Conservation (phyloP, 2,329 filamentous ascomycete genomes). For the Emmonsia crescens region DNA sequence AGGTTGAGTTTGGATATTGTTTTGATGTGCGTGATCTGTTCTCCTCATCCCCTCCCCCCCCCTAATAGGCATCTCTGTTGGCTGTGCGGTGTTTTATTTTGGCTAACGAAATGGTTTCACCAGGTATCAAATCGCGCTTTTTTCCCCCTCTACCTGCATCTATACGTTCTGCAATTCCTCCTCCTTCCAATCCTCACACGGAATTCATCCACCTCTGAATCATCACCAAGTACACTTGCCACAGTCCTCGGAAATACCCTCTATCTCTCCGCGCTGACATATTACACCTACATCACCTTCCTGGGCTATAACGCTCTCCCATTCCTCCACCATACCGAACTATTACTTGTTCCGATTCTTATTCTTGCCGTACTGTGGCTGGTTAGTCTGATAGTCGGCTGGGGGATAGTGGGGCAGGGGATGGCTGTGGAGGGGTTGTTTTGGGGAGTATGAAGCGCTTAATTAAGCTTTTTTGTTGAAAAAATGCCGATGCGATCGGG, state of each 20-base stretch:
- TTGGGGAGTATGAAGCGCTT: slow-evolving; percentile 26
- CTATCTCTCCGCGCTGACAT: slow-evolving; percentile 54
- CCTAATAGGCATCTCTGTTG: too few species aligned
- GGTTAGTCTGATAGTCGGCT: slow-evolving; percentile 38
- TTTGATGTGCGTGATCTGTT: slow-evolving; percentile 45
- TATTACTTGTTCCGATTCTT: slow-evolving; percentile 52
- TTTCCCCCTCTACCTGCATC: slow-evolving; percentile 55
- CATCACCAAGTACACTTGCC: slow-evolving; percentile 32
- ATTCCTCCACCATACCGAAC: slow-evolving; percentile 56
- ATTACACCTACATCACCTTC: slow-evolving; percentile 60
- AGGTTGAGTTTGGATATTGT: slow-evolving; percentile 59
- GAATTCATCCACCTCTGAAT: slow-evolving; percentile 38
- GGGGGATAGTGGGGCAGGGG: slow-evolving; percentile 36
- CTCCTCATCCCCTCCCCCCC: too few species aligned
- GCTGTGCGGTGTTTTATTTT: too few species aligned
- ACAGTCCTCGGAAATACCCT: slow-evolving; percentile 55
- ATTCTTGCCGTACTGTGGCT: slow-evolving; percentile 50
- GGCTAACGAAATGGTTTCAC: not conserved
- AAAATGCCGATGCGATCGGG: not conserved
- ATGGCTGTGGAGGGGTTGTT: slow-evolving; percentile 34
- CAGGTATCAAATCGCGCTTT: slow-evolving; percentile 55
- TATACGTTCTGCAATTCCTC: slow-evolving; percentile 57
- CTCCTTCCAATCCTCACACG: slow-evolving; percentile 49
- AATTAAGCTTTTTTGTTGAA: not conserved
- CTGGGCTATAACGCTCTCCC: slow-evolving; percentile 59